phyloP scores from a whole-genome alignment of 257 asterid genomes.

The Solanum rostratum region DNA sequence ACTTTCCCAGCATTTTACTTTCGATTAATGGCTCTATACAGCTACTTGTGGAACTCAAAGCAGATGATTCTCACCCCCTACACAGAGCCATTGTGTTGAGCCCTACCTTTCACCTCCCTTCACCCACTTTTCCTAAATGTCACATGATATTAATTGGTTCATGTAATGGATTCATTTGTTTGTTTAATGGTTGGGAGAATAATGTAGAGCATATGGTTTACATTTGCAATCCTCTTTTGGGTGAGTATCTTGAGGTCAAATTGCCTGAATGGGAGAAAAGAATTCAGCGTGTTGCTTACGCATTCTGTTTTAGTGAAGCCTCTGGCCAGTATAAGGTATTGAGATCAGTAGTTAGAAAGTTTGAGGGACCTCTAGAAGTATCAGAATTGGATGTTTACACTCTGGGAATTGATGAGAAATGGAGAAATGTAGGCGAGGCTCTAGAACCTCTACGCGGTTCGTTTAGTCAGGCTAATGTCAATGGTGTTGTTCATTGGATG shows the following conservation, averaged over 20 bases:
- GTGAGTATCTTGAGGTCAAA: neutral
- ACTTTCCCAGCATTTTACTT: neutral
- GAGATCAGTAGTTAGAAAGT: neutral
- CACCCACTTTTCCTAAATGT: too few species aligned
- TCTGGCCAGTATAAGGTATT: neutral
- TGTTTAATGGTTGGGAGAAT: accelerated
- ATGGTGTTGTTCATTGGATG: neutral
- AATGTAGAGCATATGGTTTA: neutral
- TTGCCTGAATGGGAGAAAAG: neutral
- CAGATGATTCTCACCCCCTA: neutral
- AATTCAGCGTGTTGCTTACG: neutral
- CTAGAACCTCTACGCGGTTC: neutral
- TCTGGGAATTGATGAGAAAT: neutral
- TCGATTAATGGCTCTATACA: too few species aligned
- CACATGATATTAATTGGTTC: neutral
- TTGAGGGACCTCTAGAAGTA: too few species aligned
- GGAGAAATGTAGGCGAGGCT: neutral
- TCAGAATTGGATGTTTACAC: neutral
- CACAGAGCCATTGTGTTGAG: neutral
- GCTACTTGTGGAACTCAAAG: neutral
- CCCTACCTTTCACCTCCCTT: neutral
- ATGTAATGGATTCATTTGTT: neutral
- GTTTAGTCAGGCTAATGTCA: neutral
- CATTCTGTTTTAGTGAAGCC: neutral
- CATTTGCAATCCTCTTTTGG: neutral